A percentile compares a stretch with the other conserved stretches of the same genome.
These are phyloP conservation scores for Parafenestella ontariensis DNA, from an alignment of 2,329 filamentous ascomycete species.

Conservation along the genomic window DNA sequence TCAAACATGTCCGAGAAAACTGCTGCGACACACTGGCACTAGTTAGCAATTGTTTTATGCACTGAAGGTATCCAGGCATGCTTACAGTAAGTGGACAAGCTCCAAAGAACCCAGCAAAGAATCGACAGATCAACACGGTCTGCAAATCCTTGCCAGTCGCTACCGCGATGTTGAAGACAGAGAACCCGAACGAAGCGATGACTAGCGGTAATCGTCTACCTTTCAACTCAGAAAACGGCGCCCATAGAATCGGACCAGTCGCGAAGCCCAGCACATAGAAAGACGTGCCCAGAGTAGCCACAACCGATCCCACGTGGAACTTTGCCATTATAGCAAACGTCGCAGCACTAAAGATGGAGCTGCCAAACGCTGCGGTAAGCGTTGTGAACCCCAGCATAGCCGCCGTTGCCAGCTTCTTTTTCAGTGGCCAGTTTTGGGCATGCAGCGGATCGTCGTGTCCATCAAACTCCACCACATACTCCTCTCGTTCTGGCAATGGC, in stretches of 20 bases:
- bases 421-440: constrained; percentile 84
- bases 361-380: constrained; percentile 69
- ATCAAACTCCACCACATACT: constrained; percentile 81
- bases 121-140: constrained; percentile 60
- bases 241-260: constrained; percentile 54
- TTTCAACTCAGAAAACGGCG: constrained; percentile 60
- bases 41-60: constrained; percentile 7
- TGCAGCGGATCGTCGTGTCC: constrained; percentile 83
- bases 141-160: constrained; percentile 61
- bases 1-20: constrained; percentile 64
- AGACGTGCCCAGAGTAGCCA: constrained; percentile 59
- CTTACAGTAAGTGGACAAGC: constrained; percentile 61
- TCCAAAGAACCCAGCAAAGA: constrained; percentile 62
- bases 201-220: constrained; percentile 59
- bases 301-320: constrained; percentile 56
- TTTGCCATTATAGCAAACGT: constrained; percentile 41
- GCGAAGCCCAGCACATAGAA: constrained; percentile 60
- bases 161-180: constrained; percentile 58
- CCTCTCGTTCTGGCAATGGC: constrained; percentile 69
- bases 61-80: neutral
- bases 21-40: constrained; percentile 54
- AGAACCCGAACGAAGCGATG: constrained; percentile 59
- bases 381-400: constrained; percentile 77
- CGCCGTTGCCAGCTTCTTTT: constrained; percentile 76
- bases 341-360: constrained; percentile 52